Conservation (phyloP, 371 early-diverging fungal genomes). For the Rhizopus sp. region DNA sequence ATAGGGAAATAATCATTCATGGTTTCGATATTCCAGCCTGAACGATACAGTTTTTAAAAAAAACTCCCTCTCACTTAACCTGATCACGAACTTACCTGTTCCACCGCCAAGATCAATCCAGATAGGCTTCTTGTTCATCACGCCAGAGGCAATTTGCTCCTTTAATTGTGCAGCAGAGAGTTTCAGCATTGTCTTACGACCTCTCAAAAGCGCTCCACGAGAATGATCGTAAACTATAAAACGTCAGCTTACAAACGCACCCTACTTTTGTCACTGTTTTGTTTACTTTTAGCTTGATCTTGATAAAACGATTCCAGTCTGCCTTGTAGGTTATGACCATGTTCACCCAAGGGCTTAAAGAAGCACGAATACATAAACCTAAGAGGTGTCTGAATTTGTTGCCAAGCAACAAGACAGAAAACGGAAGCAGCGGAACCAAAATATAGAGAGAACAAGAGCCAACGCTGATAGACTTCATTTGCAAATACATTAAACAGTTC, state of each 20-base stretch:
- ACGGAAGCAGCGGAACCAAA: not conserved
- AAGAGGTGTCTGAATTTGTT: conserved; percentile 44
- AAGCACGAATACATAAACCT: conserved; percentile 75
- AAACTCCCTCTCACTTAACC: not conserved
- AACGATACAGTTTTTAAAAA: not conserved
- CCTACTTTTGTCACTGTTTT: not conserved
- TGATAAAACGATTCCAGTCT: conserved; percentile 77
- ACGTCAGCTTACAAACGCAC: conserved; percentile 4
- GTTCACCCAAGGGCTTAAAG: conserved; percentile 72
- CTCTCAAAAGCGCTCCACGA: conserved; percentile 68
- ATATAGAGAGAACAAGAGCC: conserved; percentile 26
- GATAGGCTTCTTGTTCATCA: conserved; percentile 41
- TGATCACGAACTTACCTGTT: conserved; percentile 61
- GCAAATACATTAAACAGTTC: not conserved
- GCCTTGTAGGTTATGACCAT: conserved; percentile 59
- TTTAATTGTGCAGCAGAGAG: conserved; percentile 78
- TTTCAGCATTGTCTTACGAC: conserved; percentile 79
- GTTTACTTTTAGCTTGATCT: conserved; percentile 72
- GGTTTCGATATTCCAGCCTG: conserved; percentile 82
- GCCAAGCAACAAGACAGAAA: conserved; percentile 28
- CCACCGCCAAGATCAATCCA: conserved; percentile 91
- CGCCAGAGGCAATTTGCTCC: conserved; percentile 41
- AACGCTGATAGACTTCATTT: conserved; percentile 12
- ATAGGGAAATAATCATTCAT: conserved; percentile 79
- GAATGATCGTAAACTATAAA: conserved; percentile 63